Base-by-base conservation (phyloP, 1,284 basidiomycete species). In the Ceratobasidium sp. region DNA sequence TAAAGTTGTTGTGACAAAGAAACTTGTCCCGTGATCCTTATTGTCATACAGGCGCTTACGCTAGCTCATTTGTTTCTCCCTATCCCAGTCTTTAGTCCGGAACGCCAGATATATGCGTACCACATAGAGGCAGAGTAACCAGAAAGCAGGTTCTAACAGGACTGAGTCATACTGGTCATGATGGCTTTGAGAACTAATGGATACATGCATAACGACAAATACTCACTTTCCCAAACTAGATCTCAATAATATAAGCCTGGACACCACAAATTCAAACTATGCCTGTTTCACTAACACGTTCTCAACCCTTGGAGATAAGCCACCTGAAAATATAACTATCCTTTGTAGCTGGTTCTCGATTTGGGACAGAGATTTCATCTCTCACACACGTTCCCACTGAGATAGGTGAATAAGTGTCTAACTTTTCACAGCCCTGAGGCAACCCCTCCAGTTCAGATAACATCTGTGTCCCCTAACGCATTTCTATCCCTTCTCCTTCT, bases 261-360 rank as follows among this genome's bases (percentile, higher is more conserved):
- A 31, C 20, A 33, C 49, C 35, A 56, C 13, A n/a, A 47, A 51
- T 35, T 35, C 45, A 51, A 20, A 35, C 42, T 66, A 54, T 67
- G 35, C 64, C 31, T n/a, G 5, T 51, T 66, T 47, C 10, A 33
- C 45, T 20, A 37, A 33, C 45, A 66, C n/a, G 28, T 66, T 53
- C 49, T 10, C 26, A 26, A 39, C 37, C 13, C 4, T 49, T 23
- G 26, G 64, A n/a, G 47, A 51, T 66, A 66, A 66, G 20, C 28
- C 20, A 28, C 17, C 26, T 39, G 35, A 67, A 53, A 67, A 67
- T 26, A 67, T 31, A 26, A 23, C n/a, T 35, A 20, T 33, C 67
- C 67, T 69, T 69, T 69, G 67, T 69, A 28, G 37, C 37, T 58
- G 17, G 26, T 60, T 60, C 37, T 45, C 11, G 67, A 58, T 37